Evolutionary conservation across 208 protist genomes (phyloP).

Genomic region (Acanthamoeba healyi): DNA sequence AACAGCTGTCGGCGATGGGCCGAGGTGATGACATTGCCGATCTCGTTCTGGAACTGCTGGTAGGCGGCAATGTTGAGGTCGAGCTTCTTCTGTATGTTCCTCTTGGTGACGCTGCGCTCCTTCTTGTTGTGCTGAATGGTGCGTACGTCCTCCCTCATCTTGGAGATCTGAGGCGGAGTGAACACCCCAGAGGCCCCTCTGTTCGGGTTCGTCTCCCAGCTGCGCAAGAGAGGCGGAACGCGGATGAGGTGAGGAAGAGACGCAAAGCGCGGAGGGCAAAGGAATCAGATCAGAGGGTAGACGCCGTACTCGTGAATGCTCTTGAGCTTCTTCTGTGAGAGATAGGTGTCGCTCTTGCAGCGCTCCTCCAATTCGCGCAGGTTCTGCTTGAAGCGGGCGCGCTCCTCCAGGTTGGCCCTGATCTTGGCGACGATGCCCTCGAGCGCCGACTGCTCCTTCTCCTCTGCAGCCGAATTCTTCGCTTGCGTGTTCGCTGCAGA

Average conservation of each 20-base stretch:
- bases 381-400: conserved; percentile 5
- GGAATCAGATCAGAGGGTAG: no score
- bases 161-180: conserved; percentile 57
- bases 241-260: no score
- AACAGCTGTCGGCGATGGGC: conserved; percentile 21
- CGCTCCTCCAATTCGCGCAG: conserved; percentile 21
- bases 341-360: background rate
- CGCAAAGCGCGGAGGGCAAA: no score
- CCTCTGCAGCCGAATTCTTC: conserved; percentile 13
- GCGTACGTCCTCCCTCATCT: conserved; percentile 37
- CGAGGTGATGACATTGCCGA: background rate
- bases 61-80: background rate
- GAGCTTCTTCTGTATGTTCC: conserved; percentile 38
- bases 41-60: conserved; percentile 15
- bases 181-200: background rate
- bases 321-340: conserved; percentile 22
- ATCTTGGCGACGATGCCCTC: background rate
- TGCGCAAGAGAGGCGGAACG: background rate
- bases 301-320: conserved; percentile 27
- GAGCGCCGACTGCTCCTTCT: conserved; percentile 21
- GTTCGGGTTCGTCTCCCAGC: conserved; percentile 24
- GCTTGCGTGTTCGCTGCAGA: background rate
- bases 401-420: conserved; percentile 33
- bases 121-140: conserved; percentile 41
- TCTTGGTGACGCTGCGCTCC: background rate